phyloP scores from a whole-genome alignment of 2,329 filamentous ascomycete species.

The Fusarium xylarioides region DNA sequence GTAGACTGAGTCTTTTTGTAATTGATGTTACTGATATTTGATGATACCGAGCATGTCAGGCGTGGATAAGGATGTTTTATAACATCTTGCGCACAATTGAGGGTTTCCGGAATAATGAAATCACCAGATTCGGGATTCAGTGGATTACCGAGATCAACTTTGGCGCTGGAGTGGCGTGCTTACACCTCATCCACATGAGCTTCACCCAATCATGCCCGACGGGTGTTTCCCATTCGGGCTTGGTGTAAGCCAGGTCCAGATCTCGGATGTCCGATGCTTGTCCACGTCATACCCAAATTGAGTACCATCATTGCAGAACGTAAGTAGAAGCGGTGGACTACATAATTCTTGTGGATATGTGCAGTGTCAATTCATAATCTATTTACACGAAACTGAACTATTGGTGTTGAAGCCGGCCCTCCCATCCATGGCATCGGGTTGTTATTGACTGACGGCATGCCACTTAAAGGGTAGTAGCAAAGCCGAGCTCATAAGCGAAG shows the following conservation, averaged over 20 bases:
- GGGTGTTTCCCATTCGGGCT: neutral
- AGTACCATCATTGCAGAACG: accelerated
- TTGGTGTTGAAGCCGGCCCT: accelerated
- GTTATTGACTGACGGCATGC: accelerated
- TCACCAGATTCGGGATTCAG: neutral
- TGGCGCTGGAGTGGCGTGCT: neutral
- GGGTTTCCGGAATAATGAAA: neutral
- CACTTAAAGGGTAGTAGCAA: constrained; percentile 46
- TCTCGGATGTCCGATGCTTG: neutral
- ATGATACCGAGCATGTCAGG: accelerated
- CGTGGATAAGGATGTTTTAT: neutral
- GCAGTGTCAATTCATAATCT: neutral
- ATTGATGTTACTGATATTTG: accelerated
- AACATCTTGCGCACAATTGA: neutral
- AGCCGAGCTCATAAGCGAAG: constrained; percentile 63
- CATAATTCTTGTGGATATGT: accelerated
- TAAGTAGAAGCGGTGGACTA: accelerated
- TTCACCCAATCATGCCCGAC: accelerated
- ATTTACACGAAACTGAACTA: neutral
- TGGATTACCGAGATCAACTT: neutral
- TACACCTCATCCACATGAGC: neutral
- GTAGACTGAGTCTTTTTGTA: accelerated
- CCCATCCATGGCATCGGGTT: neutral
- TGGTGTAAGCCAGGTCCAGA: neutral
- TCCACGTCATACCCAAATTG: neutral